Evolutionary conservation across 176 grass and related monocot genomes (phyloP), one percentile per base, ranked within the genome.

Genomic region (Carex parvula): DNA sequence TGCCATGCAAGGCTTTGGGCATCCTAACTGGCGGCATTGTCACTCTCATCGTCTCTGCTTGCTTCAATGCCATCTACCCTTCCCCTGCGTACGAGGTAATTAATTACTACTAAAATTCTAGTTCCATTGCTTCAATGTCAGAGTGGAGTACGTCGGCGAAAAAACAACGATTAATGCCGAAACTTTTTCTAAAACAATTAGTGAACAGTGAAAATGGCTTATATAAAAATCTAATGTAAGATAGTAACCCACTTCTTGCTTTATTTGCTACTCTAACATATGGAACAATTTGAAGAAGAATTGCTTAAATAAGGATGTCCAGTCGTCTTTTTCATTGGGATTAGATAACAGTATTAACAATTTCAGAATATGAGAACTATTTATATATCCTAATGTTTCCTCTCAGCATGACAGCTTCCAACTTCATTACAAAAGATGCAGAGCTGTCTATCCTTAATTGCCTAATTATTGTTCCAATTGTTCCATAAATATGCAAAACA

Each of bases 1-100:
- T 55, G 83, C 87, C 54, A 89, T 89, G 87, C 83, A 89, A 64
- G 82, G 82, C 12, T 84, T 84, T 5, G 82, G n/a, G 64, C 9
- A 84, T 84, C 68, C 24, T 84, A 8, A 21, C 65, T 0, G 64
- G 82, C 2, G 82, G 82, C 4, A 35, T 84, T n/a, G 12, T 68
- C 44, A 71, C 82, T 48, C 16, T 84, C 21, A 59, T 72, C 6
- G 65, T 73, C 37, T 84, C 82, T 35, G 61, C 82, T 72, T 29
- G 13, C 65, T 84, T 84, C 29, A 84, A 84, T 13, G 53, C 44
- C 5, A 20, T 50, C 32, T 57, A 65, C 16, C 82, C 44, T 1
- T 11, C 82, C 41, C 82, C 61, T 39, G 15, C 82, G 35, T 84
- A 84, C 12, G 13, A 22, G 18, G 53, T 48, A 30, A 24, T 50